These are phyloP conservation scores for Ophiocytium majus DNA, from an alignment of 352 stramenopile species.

Conservation along the genomic window DNA sequence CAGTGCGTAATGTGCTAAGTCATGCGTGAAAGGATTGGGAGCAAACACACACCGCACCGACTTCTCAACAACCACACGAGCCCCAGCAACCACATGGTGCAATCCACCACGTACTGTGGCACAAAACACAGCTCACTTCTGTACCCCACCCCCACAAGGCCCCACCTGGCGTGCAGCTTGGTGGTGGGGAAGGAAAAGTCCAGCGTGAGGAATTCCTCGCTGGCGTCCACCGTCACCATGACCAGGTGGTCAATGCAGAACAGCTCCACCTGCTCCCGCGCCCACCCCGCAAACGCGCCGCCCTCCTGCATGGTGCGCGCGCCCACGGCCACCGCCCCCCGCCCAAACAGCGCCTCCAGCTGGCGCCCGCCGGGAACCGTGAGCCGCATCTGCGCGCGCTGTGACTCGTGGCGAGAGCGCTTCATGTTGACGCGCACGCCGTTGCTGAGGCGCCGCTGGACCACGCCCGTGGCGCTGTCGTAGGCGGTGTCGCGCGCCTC, in stretches of 20 bases:
- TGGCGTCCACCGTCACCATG: constrained; percentile 80
- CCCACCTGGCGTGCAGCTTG: constrained; percentile 60
- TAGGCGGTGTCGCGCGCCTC: background rate
- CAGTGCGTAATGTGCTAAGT: too few relatives aligned
- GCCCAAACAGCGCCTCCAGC: constrained; percentile 65
- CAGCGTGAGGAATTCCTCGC: constrained; percentile 72
- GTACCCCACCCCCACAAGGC: background rate
- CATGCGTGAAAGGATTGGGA: too few relatives aligned
- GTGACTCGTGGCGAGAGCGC: constrained; percentile 52
- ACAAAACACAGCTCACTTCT: too few relatives aligned
- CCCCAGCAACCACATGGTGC: too few relatives aligned
- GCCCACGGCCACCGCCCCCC: constrained; percentile 69
- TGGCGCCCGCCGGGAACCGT: constrained; percentile 64
- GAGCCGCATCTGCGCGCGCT: constrained; percentile 63
- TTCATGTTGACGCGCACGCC: constrained; percentile 55
- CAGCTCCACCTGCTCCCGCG: constrained; percentile 77
- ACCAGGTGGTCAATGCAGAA: constrained; percentile 78
- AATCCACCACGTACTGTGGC: too few relatives aligned
- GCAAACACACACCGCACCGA: too few relatives aligned
- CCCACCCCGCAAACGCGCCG: constrained; percentile 70
- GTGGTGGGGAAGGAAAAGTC: constrained; percentile 79
- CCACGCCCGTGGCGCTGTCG: background rate
- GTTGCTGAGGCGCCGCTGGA: constrained; percentile 66
- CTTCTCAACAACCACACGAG: too few relatives aligned
- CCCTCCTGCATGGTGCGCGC: constrained; percentile 79